A percentile compares a stretch with the other conserved stretches of the same genome.
Evolutionary conservation across 2,329 filamentous ascomycete species (phyloP).

Genomic region (Coleophoma crateriformis): DNA sequence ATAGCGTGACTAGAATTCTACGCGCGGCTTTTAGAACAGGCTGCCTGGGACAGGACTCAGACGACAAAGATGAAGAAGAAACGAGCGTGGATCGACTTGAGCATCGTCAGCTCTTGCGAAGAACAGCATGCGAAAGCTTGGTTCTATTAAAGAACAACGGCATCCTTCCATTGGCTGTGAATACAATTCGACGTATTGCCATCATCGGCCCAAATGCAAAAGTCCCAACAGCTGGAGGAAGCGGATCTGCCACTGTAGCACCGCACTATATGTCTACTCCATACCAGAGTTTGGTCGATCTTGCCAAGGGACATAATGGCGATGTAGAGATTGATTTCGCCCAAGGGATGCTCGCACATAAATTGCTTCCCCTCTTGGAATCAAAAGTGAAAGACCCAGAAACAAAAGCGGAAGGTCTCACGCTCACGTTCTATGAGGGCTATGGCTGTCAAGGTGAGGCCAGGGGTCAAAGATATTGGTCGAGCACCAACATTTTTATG

Average conservation of each 20-base stretch:
- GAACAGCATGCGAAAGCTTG: neutral
- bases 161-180: neutral
- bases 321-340: no score
- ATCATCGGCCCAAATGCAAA: conserved; percentile 29
- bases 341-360: conserved; percentile 31
- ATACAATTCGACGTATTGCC: neutral
- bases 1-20: neutral
- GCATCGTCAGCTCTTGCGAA: neutral
- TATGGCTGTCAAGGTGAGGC: conserved; percentile 35
- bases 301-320: conserved; percentile 51
- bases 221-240: conserved; percentile 44
- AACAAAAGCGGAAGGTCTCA: conserved; percentile 50
- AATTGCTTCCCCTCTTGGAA: conserved; percentile 52
- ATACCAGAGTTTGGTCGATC: conserved; percentile 51
- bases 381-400: conserved; percentile 39
- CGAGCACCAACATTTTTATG: no score
- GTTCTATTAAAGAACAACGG: neutral
- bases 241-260: conserved; percentile 53
- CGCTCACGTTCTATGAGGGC: conserved; percentile 56
- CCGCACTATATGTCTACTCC: conserved; percentile 65
- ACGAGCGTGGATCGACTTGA: no score
- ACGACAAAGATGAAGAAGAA: neutral
- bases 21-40: neutral
- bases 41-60: neutral
- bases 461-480: conserved; percentile 42